A percentile compares a stretch with the other conserved stretches of the same genome.
These are phyloP conservation scores for Pichia sp. DNA, from an alignment of 1,139 yeast species.

Conservation along the genomic window DNA sequence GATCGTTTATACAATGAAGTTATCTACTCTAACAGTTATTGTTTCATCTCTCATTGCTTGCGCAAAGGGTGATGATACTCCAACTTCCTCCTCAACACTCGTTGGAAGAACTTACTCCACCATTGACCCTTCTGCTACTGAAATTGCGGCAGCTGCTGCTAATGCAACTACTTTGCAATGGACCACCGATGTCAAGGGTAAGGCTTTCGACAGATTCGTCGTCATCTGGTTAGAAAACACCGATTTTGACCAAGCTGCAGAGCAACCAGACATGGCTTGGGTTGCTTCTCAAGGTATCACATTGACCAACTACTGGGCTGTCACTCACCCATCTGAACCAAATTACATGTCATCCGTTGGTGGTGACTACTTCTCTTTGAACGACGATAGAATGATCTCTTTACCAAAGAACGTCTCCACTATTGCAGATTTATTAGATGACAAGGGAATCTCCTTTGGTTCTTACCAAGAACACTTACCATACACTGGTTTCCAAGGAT, in stretches of 20 bases:
- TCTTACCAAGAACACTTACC: conserved; percentile 45
- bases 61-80: conserved; percentile 14
- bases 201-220: conserved; percentile 35
- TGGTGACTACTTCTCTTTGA: conserved; percentile 42
- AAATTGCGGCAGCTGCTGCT: conserved; percentile 32
- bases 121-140: conserved; percentile 30
- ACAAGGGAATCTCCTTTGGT: conserved; percentile 39
- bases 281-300: conserved; percentile 36
- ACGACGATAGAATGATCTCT: conserved; percentile 34
- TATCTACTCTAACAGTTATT: conserved; percentile 9
- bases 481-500: conserved; percentile 42
- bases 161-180: conserved; percentile 28
- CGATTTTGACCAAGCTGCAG: conserved; percentile 41
- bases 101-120: conserved; percentile 28
- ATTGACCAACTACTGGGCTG: conserved; percentile 41
- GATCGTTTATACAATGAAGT: conserved; percentile 10
- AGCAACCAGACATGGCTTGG: conserved; percentile 33
- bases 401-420: conserved; percentile 39
- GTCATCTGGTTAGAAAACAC: conserved; percentile 44
- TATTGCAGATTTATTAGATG: conserved; percentile 39
- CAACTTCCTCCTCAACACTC: conserved; percentile 17
- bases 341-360: conserved; percentile 41
- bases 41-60: conserved; percentile 12
- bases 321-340: conserved; percentile 46
- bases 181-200: conserved; percentile 35